Percentiles rank a stretch among this genome's conserved stretches.
Evolutionary conservation across 2,329 filamentous ascomycete genomes (phyloP).

Genomic region (Talaromyces piceae): DNA sequence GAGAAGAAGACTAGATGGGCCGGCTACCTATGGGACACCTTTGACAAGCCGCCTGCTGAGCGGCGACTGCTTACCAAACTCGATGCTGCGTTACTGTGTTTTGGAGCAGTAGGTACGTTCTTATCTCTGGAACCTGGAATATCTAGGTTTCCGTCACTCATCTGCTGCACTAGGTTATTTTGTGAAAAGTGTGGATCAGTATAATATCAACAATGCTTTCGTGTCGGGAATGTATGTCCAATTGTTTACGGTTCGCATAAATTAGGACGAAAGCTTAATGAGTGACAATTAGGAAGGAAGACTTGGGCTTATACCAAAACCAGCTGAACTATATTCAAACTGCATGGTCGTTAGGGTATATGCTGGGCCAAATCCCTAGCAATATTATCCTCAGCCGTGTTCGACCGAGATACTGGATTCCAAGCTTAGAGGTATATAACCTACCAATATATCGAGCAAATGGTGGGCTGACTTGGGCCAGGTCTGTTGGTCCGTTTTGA

Average conservation of each 20-base stretch:
- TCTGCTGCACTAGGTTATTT: slow-evolving; percentile 36
- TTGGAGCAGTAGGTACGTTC: slow-evolving; percentile 34
- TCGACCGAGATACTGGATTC: slow-evolving; percentile 44
- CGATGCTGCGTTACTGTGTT: slow-evolving; percentile 42
- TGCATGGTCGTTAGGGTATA: slow-evolving; percentile 54
- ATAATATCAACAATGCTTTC: slow-evolving; percentile 42
- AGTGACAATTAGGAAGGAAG: slow-evolving; percentile 39
- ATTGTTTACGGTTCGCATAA: not conserved
- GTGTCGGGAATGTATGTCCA: slow-evolving; percentile 39
- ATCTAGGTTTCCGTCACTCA: not conserved
- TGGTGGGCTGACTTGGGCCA: slow-evolving; percentile 11
- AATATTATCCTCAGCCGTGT: slow-evolving; percentile 48
- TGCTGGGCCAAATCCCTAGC: slow-evolving; percentile 46
- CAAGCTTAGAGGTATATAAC: slow-evolving; percentile 34
- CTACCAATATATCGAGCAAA: not conserved
- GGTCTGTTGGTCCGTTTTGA: slow-evolving; percentile 44
- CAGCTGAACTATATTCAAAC: slow-evolving; percentile 51
- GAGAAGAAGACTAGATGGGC: slow-evolving; percentile 36
- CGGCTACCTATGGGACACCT: slow-evolving; percentile 47
- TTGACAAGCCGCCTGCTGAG: slow-evolving; percentile 46
- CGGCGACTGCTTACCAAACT: slow-evolving; percentile 44
- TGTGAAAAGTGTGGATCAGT: slow-evolving; percentile 43
- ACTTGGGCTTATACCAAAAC: slow-evolving; percentile 46
- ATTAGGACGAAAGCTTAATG: not conserved
- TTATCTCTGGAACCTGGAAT: not conserved